A percentile compares a stretch with the other conserved stretches of the same genome.
phyloP scores from a whole-genome alignment of 805 yeast species.

The Metschnikowia reukaufii region DNA sequence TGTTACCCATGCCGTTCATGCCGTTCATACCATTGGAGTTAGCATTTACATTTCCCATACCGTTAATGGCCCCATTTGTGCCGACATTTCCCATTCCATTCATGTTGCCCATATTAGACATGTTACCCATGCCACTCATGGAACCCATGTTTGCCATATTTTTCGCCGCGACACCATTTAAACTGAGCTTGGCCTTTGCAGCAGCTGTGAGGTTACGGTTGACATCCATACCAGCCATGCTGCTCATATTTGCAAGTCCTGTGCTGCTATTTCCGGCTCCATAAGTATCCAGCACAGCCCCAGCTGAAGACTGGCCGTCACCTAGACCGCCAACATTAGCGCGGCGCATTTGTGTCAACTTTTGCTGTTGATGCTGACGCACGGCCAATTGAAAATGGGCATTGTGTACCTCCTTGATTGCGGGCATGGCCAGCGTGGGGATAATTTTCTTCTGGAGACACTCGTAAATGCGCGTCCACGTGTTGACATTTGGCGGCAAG shows the following conservation, averaged over 20 bases:
- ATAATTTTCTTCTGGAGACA: conserved; percentile 58
- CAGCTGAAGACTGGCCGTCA: neutral
- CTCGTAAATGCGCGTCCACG: conserved; percentile 79
- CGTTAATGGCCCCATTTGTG: neutral
- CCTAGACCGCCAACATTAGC: conserved; percentile 6
- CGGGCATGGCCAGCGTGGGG: conserved; percentile 55
- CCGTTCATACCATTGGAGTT: conserved; percentile 9
- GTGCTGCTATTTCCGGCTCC: too few relatives aligned
- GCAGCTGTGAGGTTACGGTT: neutral
- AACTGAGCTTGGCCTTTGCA: conserved; percentile 7
- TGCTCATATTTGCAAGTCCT: conserved; percentile 8
- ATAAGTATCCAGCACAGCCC: too few relatives aligned
- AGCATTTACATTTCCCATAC: conserved; percentile 4
- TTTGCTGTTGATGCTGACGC: conserved; percentile 49
- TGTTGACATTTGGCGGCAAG: conserved; percentile 72
- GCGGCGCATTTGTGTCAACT: conserved; percentile 23
- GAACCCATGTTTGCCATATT: conserved; percentile 11
- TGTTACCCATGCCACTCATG: conserved; percentile 3
- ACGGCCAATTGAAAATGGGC: conserved; percentile 61
- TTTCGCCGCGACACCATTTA: conserved; percentile 3
- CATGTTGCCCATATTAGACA: conserved; percentile 5
- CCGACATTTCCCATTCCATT: conserved; percentile 5
- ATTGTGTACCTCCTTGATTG: conserved; percentile 65
- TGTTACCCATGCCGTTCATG: conserved; percentile 9
- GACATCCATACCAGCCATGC: conserved; percentile 3